Percentiles rank a stretch among this genome's conserved stretches.
Evolutionary conservation across 2,329 filamentous ascomycete genomes (phyloP).

Genomic region (Fusarium hainanense): DNA sequence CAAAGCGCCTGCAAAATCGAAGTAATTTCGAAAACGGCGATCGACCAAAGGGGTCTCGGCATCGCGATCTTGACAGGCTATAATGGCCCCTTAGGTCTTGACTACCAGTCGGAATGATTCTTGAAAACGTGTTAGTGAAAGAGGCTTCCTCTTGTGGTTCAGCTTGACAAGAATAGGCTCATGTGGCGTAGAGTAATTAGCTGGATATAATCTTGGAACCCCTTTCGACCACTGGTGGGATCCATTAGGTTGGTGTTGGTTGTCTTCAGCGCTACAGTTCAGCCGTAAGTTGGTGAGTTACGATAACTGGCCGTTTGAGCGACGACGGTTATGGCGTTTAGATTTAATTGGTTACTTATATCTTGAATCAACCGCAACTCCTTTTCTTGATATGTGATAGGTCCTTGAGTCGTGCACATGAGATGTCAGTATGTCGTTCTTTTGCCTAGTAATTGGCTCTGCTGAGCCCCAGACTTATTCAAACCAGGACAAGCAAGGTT

Average conservation of each 20-base stretch:
- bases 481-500: background rate
- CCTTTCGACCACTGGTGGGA: background rate
- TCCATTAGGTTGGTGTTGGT: background rate
- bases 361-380: slow-evolving; percentile 11
- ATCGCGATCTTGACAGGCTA: slow-evolving; percentile 15
- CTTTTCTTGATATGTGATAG: slow-evolving; percentile 1
- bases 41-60: slow-evolving; percentile 6
- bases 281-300: slow-evolving; percentile 18
- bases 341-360: slow-evolving; percentile 20
- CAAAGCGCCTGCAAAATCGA: background rate
- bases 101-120: slow-evolving; percentile 9
- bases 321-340: slow-evolving; percentile 29
- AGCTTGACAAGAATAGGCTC: slow-evolving; percentile 11
- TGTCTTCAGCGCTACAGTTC: slow-evolving; percentile 24
- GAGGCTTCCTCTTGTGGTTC: background rate
- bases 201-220: slow-evolving; percentile 3
- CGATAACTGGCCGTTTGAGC: slow-evolving; percentile 19
- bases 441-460: slow-evolving; percentile 1
- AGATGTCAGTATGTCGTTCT: background rate
- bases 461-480: background rate
- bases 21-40: slow-evolving; percentile 9
- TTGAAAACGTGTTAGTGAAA: slow-evolving; percentile 15
- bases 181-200: slow-evolving; percentile 19
- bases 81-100: slow-evolving; percentile 2
- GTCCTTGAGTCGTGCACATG: background rate